These are phyloP conservation scores for Centaurea solstitialis DNA, from an alignment of 129 eudicot genomes.

Conservation along the genomic window DNA sequence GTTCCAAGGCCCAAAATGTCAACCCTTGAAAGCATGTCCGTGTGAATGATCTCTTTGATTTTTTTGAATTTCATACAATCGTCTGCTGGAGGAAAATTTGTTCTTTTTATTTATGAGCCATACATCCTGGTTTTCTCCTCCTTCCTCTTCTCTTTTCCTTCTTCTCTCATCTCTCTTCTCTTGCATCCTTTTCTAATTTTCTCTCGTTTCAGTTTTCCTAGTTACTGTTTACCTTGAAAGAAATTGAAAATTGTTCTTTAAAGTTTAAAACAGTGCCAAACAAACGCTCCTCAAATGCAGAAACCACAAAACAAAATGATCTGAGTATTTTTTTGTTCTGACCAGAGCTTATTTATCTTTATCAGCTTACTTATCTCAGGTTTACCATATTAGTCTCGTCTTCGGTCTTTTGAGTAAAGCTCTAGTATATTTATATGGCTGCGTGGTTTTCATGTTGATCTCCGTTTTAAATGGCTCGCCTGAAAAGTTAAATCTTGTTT, in stretches of 20 bases:
- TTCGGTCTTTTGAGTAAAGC: constrained; percentile 8
- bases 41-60: background rate
- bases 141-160: background rate
- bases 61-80: background rate
- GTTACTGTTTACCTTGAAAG: background rate
- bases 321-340: background rate
- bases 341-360: background rate
- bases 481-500: background rate
- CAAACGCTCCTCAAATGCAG: background rate
- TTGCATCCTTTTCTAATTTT: background rate
- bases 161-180: background rate
- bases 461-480: background rate
- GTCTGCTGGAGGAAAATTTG: background rate
- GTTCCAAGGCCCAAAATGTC: background rate
- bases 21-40: background rate
- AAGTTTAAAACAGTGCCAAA: background rate
- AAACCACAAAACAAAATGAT: background rate
- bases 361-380: background rate
- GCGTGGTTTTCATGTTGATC: constrained; percentile 6
- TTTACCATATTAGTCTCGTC: background rate
- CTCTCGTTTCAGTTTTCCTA: background rate
- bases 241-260: background rate
- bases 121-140: background rate
- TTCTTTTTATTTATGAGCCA: background rate
- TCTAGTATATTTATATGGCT: background rate